Evolutionary conservation across 805 yeast species (phyloP), one percentile per base, ranked within the genome.

Genomic region (Zygoascus biomembranicola): DNA sequence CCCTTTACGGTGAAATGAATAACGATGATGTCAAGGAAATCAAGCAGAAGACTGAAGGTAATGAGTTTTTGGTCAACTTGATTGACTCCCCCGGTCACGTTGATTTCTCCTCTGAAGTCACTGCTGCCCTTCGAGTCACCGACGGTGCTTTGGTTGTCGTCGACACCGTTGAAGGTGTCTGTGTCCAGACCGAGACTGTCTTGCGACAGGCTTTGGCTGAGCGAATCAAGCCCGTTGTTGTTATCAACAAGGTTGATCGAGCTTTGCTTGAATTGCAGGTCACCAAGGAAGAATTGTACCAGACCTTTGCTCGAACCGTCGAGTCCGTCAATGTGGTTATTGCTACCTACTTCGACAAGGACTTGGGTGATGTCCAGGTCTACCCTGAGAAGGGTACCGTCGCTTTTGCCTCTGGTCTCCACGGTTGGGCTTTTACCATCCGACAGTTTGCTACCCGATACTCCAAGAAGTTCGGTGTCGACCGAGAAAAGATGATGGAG

Each of bases 51-150:
- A 84, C 94, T 63, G 85, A 74, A 19, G 98, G 98, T 77, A 87
- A 80, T 85, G 84, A 85, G 74, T 92, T 92, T 85, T 86, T 92
- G 80, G 84, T 92, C 68, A 92, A 92, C 89, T 84, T 92, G 84
- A 92, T 92, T 70, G 99, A 92, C 78, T 94, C 99, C 67, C 99
- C 99, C 79, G 99, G 99, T 87, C 99, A 92, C 97, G 98, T 92
- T 84, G 99, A 92, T 81, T 92, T 92, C 90, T 90, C 97, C 62
- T 94, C 98, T 66, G 99, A 92, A 80, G 99, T 92, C 72, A 94
- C 98, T 72, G 98, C 98, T 69, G 99, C 99, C 77, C 85, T 92
- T 73, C 90, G 99, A 81, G 98, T 92, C 71, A 94, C 98, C 67
- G 99, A 92, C 75, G 99, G 99, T 90, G 98, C 99, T 73, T 83